These are phyloP conservation scores for Stropharia rugosoannulata DNA, from an alignment of 768 basidiomycete genomes.

Conservation along the genomic window DNA sequence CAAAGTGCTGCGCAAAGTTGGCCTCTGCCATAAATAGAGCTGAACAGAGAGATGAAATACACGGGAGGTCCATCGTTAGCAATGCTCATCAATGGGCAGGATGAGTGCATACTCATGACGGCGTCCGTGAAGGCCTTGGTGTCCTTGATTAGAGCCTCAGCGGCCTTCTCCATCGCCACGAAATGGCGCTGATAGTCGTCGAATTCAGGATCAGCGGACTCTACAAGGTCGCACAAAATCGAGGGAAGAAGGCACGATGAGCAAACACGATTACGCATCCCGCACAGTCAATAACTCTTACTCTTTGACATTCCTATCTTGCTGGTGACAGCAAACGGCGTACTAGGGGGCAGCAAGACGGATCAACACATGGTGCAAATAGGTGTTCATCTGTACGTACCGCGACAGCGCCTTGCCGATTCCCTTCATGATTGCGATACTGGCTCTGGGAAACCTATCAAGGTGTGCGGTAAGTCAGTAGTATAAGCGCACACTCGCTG, in stretches of 20 bases:
- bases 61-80: slow-evolving; percentile 3
- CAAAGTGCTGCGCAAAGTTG: slow-evolving; percentile 64
- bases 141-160: slow-evolving; percentile 92
- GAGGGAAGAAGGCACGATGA: not conserved
- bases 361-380: not conserved
- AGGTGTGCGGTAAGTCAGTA: not conserved
- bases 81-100: not conserved
- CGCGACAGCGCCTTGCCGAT: slow-evolving; percentile 75
- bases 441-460: not conserved
- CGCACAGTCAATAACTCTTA: slow-evolving; percentile 36
- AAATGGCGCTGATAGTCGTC: slow-evolving; percentile 86
- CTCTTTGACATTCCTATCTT: slow-evolving; percentile 94
- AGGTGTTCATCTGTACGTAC: slow-evolving; percentile 36
- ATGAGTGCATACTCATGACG: slow-evolving; percentile 51
- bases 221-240: slow-evolving; percentile 28
- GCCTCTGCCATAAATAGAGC: slow-evolving; percentile 68
- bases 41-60: slow-evolving; percentile 21
- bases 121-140: slow-evolving; percentile 84
- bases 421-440: slow-evolving; percentile 68
- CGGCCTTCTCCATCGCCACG: slow-evolving; percentile 68
- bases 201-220: slow-evolving; percentile 86
- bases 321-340: slow-evolving; percentile 86
- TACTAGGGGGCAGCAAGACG: slow-evolving; percentile 43
- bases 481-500: too few species aligned
- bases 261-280: not conserved